Percentiles rank a stretch among this genome's conserved stretches.
These are phyloP conservation scores for Mortierella sp. DNA, from an alignment of 371 early-diverging fungal species.

Conservation along the genomic window DNA sequence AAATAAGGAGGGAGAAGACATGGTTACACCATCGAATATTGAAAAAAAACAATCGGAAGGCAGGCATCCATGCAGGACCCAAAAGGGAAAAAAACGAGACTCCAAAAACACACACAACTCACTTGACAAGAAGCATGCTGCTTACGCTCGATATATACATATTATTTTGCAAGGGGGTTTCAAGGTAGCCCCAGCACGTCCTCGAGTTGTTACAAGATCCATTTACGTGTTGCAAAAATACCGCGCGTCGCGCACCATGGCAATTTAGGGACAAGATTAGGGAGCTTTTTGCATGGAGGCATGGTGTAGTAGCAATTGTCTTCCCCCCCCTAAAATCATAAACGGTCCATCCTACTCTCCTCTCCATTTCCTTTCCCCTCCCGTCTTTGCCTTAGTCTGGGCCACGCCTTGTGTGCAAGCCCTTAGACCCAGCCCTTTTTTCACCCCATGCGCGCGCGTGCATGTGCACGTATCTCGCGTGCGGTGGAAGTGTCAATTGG, in stretches of 20 bases:
- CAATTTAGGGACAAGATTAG: no score
- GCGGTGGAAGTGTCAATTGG: neutral
- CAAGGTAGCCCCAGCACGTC: no score
- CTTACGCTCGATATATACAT: neutral
- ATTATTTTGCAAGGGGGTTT: neutral
- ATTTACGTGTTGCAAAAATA: neutral
- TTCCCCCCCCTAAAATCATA: neutral
- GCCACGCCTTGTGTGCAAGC: no score
- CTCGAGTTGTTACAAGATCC: neutral
- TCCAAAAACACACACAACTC: conserved; percentile 1
- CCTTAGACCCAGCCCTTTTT: neutral
- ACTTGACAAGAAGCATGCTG: neutral
- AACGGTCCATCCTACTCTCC: no score
- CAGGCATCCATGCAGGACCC: conserved; percentile 4
- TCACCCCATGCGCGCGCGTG: conserved; percentile 1
- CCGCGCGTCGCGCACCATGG: neutral
- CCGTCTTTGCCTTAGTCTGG: neutral
- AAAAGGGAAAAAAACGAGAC: neutral
- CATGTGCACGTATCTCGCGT: conserved; percentile 4
- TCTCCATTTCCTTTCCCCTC: neutral
- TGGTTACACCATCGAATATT: conserved; percentile 7
- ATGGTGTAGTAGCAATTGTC: neutral
- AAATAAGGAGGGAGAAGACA: neutral
- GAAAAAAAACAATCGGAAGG: neutral
- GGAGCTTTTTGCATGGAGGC: neutral